Conservation (phyloP, 306 rosid genomes). For the Phaseolus lunatus region DNA sequence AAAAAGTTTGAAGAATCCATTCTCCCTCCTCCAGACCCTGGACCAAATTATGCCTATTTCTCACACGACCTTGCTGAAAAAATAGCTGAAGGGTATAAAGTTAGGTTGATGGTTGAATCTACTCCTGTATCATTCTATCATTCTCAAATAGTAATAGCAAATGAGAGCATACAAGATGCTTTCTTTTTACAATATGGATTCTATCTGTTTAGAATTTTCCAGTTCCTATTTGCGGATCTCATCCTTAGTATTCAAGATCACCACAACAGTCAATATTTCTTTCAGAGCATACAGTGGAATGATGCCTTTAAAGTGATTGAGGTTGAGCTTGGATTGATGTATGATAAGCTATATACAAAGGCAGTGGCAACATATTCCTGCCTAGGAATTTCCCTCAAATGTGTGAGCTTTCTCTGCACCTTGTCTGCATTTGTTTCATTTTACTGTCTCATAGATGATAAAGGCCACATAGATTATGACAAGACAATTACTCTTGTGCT, state of each 20-base stretch:
- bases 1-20: conserved; percentile 45
- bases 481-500: conserved; percentile 34
- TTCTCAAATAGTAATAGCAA: conserved; percentile 13
- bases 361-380: conserved; percentile 39
- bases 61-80: conserved; percentile 36
- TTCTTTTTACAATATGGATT: conserved; percentile 25
- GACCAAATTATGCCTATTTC: conserved; percentile 48
- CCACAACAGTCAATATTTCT: conserved; percentile 30
- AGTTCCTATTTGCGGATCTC: conserved; percentile 55
- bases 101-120: conserved; percentile 34
- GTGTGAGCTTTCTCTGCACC: conserved; percentile 5
- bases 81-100: conserved; percentile 40
- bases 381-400: conserved; percentile 30
- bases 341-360: conserved; percentile 57
- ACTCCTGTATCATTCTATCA: background rate
- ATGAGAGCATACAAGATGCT: background rate
- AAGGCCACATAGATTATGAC: background rate
- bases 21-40: conserved; percentile 39
- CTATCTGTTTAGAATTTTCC: conserved; percentile 38
- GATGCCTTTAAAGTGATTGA: conserved; percentile 49
- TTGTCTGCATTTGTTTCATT: conserved; percentile 23
- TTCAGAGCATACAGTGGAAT: background rate
- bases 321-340: conserved; percentile 59
- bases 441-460: background rate
- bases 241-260: conserved; percentile 48